Evolutionary conservation across 2,329 filamentous ascomycete genomes (phyloP).

Genomic region (Neospermospora avenae): DNA sequence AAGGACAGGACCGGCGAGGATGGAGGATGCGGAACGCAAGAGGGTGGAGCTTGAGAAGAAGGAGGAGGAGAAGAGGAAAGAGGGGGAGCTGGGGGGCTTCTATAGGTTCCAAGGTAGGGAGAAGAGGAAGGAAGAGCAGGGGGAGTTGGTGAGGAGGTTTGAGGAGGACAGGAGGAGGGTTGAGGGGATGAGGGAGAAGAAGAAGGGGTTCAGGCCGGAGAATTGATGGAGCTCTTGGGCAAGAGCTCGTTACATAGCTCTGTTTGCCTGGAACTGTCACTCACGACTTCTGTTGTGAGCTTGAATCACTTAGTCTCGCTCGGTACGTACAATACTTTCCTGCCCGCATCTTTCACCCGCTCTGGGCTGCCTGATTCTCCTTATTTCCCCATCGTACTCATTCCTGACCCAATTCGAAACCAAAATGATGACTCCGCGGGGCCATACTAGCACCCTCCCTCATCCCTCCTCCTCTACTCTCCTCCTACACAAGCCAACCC

Average conservation of each 20-base stretch:
- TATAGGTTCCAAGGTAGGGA: constrained; percentile 83
- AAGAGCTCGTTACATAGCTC: neutral
- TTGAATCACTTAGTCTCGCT: neutral
- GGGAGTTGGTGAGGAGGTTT: constrained; percentile 66
- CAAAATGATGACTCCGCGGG: constrained; percentile 49
- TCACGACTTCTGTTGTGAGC: neutral
- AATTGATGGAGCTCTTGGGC: constrained; percentile 28
- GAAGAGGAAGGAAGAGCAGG: constrained; percentile 72
- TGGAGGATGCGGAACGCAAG: constrained; percentile 65
- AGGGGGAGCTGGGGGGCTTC: constrained; percentile 64
- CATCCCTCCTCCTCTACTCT: neutral
- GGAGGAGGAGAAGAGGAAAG: constrained; percentile 53
- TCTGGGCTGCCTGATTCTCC: no score
- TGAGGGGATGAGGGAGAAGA: constrained; percentile 66
- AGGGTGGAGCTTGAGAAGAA: constrained; percentile 59
- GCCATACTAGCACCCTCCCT: constrained; percentile 47
- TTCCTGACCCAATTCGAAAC: no score
- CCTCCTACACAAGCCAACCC: constrained; percentile 32
- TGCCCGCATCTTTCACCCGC: no score
- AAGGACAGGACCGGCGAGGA: constrained; percentile 67
- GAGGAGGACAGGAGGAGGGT: constrained; percentile 74
- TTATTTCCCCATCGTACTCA: no score
- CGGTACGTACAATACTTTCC: no score
- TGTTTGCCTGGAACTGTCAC: no score
- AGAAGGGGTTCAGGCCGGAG: constrained; percentile 49